Conservation (phyloP, 331 rosid genomes). For the Acacia pycnantha region DNA sequence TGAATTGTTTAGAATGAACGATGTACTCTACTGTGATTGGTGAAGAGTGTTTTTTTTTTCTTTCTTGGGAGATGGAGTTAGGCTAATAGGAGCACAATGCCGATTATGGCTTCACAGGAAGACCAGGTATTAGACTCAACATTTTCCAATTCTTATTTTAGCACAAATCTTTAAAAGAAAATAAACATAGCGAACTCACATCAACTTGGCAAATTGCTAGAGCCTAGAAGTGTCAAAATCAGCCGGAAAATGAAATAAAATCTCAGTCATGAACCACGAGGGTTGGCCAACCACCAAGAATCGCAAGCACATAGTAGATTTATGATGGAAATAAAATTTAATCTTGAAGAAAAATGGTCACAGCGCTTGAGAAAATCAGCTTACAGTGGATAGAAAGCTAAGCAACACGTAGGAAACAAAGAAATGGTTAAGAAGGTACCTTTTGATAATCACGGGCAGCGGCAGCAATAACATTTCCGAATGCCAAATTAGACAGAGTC, state of each 20-base stretch:
- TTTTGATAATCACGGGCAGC: slow-evolving; percentile 94
- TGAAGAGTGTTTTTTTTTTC: not conserved
- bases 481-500: slow-evolving; percentile 71
- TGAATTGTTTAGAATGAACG: not conserved
- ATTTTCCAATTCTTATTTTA: not conserved
- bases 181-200: not conserved
- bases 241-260: not conserved
- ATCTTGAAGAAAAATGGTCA: not conserved
- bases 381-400: not conserved
- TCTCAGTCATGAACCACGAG: not conserved
- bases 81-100: not conserved
- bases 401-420: not conserved
- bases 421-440: slow-evolving; percentile 30
- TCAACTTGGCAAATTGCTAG: not conserved
- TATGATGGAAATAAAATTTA: not conserved
- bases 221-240: not conserved
- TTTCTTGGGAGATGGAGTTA: not conserved
- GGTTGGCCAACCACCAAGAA: not conserved
- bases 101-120: not conserved
- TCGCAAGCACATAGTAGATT: not conserved
- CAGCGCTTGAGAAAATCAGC: not conserved
- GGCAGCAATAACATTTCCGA: slow-evolving; percentile 88
- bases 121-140: not conserved
- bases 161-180: not conserved
- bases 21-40: not conserved